phyloP scores from a whole-genome alignment of 345 rosid genomes.

The Eucalyptus marginata region DNA sequence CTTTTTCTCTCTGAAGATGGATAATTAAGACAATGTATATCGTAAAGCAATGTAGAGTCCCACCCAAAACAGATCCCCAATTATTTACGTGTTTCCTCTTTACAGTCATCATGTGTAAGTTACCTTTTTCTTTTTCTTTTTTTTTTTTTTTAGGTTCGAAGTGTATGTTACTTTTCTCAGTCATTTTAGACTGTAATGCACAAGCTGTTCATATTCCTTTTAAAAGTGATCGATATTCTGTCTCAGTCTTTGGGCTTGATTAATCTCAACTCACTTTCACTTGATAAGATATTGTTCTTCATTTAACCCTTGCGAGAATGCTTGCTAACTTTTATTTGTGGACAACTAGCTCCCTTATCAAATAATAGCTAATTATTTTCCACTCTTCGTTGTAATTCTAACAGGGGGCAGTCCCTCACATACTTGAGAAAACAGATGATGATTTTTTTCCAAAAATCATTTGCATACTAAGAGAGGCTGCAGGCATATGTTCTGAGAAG shows the following conservation, averaged over 20 bases:
- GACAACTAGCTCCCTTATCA: background rate
- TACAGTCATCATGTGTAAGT: background rate
- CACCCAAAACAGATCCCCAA: background rate
- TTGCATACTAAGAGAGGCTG: slow-evolving; percentile 27
- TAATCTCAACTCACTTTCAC: background rate
- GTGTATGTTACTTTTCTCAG: background rate
- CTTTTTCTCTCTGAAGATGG: background rate
- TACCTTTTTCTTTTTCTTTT: background rate
- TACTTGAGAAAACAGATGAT: slow-evolving; percentile 46
- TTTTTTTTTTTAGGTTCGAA: background rate
- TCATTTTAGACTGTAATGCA: background rate
- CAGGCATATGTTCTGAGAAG: slow-evolving; percentile 29
- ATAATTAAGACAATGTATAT: background rate
- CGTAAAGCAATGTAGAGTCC: background rate
- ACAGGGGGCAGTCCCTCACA: slow-evolving; percentile 61
- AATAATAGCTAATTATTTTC: background rate
- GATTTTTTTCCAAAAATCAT: slow-evolving; percentile 40
- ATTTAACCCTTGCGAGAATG: background rate
- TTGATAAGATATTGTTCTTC: background rate
- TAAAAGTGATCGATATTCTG: background rate
- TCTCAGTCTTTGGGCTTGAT: background rate
- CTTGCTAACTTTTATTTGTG: background rate
- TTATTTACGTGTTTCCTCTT: background rate
- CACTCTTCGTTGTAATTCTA: background rate
- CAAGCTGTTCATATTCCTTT: background rate